A percentile compares a stretch with the other conserved stretches of the same genome.
Evolutionary conservation across 257 asterid species (phyloP).

Genomic region (Petunia secreta): DNA sequence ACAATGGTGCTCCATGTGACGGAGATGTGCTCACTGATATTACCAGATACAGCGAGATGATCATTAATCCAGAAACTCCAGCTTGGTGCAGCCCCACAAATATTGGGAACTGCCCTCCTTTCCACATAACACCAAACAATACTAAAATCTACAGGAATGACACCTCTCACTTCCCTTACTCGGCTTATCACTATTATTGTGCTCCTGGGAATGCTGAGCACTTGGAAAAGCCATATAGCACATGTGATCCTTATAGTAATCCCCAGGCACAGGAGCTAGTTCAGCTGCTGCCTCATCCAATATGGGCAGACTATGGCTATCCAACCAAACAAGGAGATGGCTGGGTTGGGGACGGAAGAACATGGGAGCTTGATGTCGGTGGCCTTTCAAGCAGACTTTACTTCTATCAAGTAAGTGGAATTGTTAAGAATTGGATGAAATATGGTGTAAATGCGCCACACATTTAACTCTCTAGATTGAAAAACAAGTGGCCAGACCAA

Average conservation of each 20-base stretch:
- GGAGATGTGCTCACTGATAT: slow-evolving; percentile 63
- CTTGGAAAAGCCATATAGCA: slow-evolving; percentile 54
- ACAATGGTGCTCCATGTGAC: slow-evolving; percentile 61
- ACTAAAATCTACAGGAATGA: slow-evolving; percentile 51
- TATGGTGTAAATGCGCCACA: background rate
- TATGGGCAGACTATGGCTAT: slow-evolving; percentile 72
- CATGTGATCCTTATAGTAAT: slow-evolving; percentile 71
- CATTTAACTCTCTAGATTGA: background rate
- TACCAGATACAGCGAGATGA: slow-evolving; percentile 71
- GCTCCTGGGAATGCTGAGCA: slow-evolving; percentile 66
- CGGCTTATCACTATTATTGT: slow-evolving; percentile 69
- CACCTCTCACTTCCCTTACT: slow-evolving; percentile 58
- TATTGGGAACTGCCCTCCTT: slow-evolving; percentile 62
- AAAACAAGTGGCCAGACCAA: background rate
- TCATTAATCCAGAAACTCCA: slow-evolving; percentile 54
- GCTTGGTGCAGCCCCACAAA: slow-evolving; percentile 64
- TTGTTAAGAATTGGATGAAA: background rate
- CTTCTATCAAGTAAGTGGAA: slow-evolving; percentile 54
- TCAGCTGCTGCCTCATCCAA: slow-evolving; percentile 72
- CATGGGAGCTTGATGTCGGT: slow-evolving; percentile 77
- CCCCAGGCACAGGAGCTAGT: slow-evolving; percentile 72
- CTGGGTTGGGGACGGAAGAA: slow-evolving; percentile 58
- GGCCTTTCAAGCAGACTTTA: slow-evolving; percentile 68
- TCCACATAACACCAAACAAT: slow-evolving; percentile 60
- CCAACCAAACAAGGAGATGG: slow-evolving; percentile 64